Base-by-base conservation (phyloP, 106 monocot species). In the Amphibolis antarctica region DNA sequence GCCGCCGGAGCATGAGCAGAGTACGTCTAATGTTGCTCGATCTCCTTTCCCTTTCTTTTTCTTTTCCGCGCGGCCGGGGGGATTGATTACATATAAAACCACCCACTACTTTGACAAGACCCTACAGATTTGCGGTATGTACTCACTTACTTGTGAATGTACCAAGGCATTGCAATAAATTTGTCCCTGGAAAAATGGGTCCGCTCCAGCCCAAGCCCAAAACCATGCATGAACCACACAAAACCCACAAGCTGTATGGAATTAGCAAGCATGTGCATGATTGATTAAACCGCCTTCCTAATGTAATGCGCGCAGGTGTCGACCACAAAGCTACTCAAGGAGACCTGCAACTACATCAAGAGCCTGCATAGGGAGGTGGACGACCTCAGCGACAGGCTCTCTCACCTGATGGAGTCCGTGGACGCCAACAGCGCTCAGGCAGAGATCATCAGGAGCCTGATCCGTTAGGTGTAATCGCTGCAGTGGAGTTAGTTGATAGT, bases 341-440 rank as follows among this genome's bases (percentile, higher is more conserved):
- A 93, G 76, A 93, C 88, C 9, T 93, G 92, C 78, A 93, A 28
- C 76, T 85, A 93, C 80, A 93, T 93, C 21, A 88, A 79, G 71
- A 93, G 84, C 69, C 71, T 93, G 50, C 88, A 93, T 65, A 62
- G 78, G 52, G 92, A 93, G 63, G 85, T 93, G 17, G 92, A 78
- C 58, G 92, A 85, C 66, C 73, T 93, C 17, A 93, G 92, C 66
- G 92, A 93, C 68, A 75, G 85, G 23, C 78, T 93, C 12, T 84
- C 88, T 0, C 84, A 72, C 12, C 81, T 88, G 45, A 85, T 93
- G 69, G 61, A 71, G 17, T 78, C 75, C 45, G 78, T 93, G 88
- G 92, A 92, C 63, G 45, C 46, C 53, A 71, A 82, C 42, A 87
- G 88, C 66, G 76, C 54, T 3, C 82, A 85, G 55, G 88, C 92